Evolutionary conservation across 805 yeast species (phyloP).

Genomic region (Yarrowia sp.): DNA sequence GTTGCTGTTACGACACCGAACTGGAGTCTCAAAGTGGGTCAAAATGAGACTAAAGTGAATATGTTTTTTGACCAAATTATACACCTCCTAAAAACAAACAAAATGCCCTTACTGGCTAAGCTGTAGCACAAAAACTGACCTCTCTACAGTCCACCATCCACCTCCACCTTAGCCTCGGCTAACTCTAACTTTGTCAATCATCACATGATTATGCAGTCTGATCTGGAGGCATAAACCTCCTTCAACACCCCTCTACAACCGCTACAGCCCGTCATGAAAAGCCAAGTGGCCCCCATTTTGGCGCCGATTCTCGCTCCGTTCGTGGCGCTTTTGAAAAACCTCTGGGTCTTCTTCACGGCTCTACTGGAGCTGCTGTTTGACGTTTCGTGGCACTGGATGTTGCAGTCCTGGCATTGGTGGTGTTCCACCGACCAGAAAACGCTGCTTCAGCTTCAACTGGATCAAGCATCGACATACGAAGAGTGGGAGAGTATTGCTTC

Average conservation of each 20-base stretch:
- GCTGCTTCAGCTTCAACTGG: conserved; percentile 33
- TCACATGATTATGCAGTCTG: conserved; percentile 22
- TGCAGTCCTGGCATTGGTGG: conserved; percentile 29
- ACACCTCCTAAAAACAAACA: too few species aligned
- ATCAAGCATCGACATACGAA: conserved; percentile 53
- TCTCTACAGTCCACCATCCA: background rate
- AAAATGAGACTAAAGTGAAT: too few species aligned
- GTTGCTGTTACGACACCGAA: too few species aligned
- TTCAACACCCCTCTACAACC: background rate
- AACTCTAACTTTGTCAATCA: conserved; percentile 3
- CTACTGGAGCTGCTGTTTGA: conserved; percentile 26
- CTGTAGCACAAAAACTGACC: background rate
- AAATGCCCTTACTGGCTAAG: too few species aligned
- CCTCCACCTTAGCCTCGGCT: background rate
- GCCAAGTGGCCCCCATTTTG: background rate
- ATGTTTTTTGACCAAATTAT: too few species aligned
- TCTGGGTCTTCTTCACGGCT: conserved; percentile 25
- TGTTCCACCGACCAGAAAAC: conserved; percentile 33
- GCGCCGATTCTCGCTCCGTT: conserved; percentile 15
- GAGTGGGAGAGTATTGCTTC: conserved; percentile 62
- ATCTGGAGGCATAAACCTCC: background rate
- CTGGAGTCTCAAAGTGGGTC: too few species aligned
- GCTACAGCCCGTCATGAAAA: background rate
- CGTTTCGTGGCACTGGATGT: conserved; percentile 27
- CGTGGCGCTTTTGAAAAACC: conserved; percentile 8